These are phyloP conservation scores for Brassica napus DNA, from an alignment of 345 rosid genomes.

Conservation along the genomic window DNA sequence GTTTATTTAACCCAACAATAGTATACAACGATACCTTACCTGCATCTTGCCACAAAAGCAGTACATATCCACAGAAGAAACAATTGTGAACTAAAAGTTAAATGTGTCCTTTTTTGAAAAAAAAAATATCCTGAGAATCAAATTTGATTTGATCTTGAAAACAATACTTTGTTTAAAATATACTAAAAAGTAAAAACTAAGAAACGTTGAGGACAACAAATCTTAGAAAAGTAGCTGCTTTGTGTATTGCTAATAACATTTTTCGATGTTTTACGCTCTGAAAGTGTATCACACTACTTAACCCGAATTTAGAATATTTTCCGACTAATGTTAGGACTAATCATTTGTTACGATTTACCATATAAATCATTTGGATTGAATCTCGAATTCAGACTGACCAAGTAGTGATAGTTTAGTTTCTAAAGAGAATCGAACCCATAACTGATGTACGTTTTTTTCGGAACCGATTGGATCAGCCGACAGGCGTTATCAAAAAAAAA, in stretches of 20 bases:
- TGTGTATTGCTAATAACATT: neutral
- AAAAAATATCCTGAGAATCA: neutral
- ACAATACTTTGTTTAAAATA: neutral
- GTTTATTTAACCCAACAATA: too few species aligned
- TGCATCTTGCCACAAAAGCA: neutral
- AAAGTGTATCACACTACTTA: too few species aligned
- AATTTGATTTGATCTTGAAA: neutral
- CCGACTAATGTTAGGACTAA: too few species aligned
- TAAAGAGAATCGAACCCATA: too few species aligned
- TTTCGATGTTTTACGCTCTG: neutral
- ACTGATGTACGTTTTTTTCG: too few species aligned
- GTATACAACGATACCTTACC: neutral
- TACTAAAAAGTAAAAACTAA: neutral
- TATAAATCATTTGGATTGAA: too few species aligned
- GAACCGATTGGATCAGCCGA: too few species aligned
- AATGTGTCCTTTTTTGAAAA: neutral
- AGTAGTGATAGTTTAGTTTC: too few species aligned
- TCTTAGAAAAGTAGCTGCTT: neutral
- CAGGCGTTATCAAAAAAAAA: too few species aligned
- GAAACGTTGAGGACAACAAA: neutral
- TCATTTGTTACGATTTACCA: too few species aligned
- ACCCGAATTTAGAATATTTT: too few species aligned
- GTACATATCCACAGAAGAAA: neutral
- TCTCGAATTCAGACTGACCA: too few species aligned
- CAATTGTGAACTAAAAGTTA: neutral